Conservation (phyloP, 805 yeast species). For the Pichia gijzeniarum region DNA sequence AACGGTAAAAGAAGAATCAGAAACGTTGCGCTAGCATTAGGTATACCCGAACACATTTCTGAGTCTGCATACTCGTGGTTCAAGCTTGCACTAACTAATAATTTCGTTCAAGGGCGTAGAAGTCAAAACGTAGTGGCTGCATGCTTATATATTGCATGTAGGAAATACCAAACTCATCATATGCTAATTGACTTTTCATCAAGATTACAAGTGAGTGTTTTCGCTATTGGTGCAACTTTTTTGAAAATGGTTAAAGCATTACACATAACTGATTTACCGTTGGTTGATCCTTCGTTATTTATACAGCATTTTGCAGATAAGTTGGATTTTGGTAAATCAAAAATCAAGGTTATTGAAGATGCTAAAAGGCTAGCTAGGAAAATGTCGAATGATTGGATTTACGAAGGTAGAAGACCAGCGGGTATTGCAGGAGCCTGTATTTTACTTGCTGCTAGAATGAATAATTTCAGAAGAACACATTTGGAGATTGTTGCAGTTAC, state of each 20-base stretch:
- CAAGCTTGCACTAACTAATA: slow-evolving; percentile 73
- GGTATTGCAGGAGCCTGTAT: slow-evolving; percentile 98
- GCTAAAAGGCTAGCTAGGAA: slow-evolving; percentile 82
- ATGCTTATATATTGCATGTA: slow-evolving; percentile 90
- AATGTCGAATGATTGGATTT: slow-evolving; percentile 94
- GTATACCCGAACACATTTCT: slow-evolving; percentile 76
- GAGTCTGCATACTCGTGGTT: slow-evolving; percentile 90
- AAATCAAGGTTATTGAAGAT: slow-evolving; percentile 73
- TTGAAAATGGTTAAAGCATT: slow-evolving; percentile 84
- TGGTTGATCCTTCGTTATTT: slow-evolving; percentile 90
- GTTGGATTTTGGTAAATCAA: slow-evolving; percentile 70
- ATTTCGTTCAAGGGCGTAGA: slow-evolving; percentile 94
- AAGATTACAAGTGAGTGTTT: slow-evolving; percentile 82
- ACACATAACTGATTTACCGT: slow-evolving; percentile 69
- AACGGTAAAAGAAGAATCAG: slow-evolving; percentile 77
- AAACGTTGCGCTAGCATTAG: slow-evolving; percentile 71
- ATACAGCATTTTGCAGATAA: slow-evolving; percentile 91
- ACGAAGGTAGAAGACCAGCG: slow-evolving; percentile 95
- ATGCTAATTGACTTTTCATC: slow-evolving; percentile 95
- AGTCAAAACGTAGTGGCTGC: slow-evolving; percentile 95
- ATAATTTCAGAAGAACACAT: slow-evolving; percentile 85
- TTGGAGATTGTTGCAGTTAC: slow-evolving; percentile 93
- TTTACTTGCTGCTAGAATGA: slow-evolving; percentile 92
- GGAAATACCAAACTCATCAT: slow-evolving; percentile 85
- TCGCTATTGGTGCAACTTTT: slow-evolving; percentile 93